Conservation (phyloP, 2,329 filamentous ascomycete genomes). For the Huntiella savannae region DNA sequence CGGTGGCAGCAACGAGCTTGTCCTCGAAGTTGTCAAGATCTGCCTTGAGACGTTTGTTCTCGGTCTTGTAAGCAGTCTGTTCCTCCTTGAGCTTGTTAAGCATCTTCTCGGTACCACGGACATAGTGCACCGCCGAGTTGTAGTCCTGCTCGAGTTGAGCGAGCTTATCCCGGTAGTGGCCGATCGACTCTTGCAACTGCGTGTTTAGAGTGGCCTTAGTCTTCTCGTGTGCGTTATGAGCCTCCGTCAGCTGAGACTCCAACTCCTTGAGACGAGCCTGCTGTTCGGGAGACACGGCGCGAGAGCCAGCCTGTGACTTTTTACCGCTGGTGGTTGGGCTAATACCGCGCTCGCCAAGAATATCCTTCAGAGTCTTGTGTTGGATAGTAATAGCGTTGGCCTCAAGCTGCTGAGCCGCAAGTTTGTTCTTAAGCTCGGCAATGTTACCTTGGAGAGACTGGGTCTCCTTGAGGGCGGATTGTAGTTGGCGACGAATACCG, state of each 20-base stretch:
- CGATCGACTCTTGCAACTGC: conserved; percentile 72
- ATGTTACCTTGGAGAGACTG: conserved; percentile 67
- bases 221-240: conserved; percentile 67
- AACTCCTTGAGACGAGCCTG: conserved; percentile 62
- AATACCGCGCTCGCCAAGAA: conserved; percentile 74
- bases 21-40: conserved; percentile 55
- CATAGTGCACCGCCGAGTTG: conserved; percentile 91
- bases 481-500: conserved; percentile 73
- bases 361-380: conserved; percentile 80
- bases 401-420: conserved; percentile 76
- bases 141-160: conserved; percentile 92
- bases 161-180: conserved; percentile 78
- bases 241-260: conserved; percentile 67
- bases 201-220: conserved; percentile 57
- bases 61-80: conserved; percentile 73
- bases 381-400: conserved; percentile 87
- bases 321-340: conserved; percentile 49
- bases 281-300: conserved; percentile 62
- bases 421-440: conserved; percentile 60
- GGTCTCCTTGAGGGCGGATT: conserved; percentile 63
- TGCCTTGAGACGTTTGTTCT: conserved; percentile 64
- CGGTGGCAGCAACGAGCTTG: conserved; percentile 22
- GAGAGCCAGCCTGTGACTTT: conserved; percentile 45
- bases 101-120: conserved; percentile 98
- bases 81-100: conserved; percentile 97